phyloP scores from a whole-genome alignment of 2,329 filamentous ascomycete genomes.

The Claviceps sp. region DNA sequence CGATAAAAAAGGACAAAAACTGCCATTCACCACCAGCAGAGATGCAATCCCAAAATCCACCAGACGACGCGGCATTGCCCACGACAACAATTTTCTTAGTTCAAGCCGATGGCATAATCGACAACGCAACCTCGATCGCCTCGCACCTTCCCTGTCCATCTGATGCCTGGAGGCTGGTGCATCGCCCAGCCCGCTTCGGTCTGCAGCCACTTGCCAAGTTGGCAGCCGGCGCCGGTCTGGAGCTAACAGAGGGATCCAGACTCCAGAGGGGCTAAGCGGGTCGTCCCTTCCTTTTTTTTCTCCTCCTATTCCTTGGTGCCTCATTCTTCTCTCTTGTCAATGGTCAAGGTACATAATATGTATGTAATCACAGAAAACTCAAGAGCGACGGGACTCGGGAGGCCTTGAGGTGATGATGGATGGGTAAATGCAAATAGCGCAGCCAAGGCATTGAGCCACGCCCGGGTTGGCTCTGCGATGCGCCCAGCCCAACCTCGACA shows the following conservation, averaged over 20 bases:
- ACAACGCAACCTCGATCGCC: background rate
- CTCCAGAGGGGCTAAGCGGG: conserved; percentile 3
- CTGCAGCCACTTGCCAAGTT: background rate
- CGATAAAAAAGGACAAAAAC: too few species aligned
- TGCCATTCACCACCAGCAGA: too few species aligned
- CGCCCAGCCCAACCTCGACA: background rate
- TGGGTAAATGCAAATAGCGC: conserved; percentile 1
- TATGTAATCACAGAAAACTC: background rate
- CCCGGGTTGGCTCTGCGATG: background rate
- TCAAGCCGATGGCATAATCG: background rate
- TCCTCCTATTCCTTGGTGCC: background rate
- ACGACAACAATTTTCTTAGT: background rate
- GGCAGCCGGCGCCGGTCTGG: background rate
- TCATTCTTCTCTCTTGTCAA: background rate
- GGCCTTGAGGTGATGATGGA: background rate
- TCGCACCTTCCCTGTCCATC: background rate
- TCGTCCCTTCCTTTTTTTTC: conserved; percentile 1
- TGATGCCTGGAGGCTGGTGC: background rate
- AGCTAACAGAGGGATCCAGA: background rate
- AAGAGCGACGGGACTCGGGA: conserved; percentile 1
- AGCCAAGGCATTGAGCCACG: background rate
- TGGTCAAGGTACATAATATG: too few species aligned
- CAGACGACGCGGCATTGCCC: too few species aligned
- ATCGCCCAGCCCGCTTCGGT: background rate
- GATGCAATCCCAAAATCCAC: too few species aligned